Percentiles rank a stretch among this genome's conserved stretches.
Conservation (phyloP, 805 yeast genomes). For the Isabelozyma rhagii region DNA sequence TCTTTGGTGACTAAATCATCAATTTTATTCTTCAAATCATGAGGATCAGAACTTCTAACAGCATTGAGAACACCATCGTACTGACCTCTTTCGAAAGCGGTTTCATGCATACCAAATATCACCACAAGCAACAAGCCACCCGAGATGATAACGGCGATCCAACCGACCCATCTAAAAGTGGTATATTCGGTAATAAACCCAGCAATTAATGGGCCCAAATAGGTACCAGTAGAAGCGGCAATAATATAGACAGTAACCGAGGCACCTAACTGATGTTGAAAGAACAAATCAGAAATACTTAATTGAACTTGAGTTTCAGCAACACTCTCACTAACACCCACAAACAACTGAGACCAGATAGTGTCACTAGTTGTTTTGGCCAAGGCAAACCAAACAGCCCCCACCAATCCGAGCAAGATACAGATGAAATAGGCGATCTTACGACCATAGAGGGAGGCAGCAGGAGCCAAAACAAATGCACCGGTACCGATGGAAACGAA, state of each 20-base stretch:
- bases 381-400: slow-evolving; percentile 45
- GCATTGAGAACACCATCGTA: slow-evolving; percentile 10
- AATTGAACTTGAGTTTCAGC: slow-evolving; percentile 44
- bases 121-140: slow-evolving; percentile 38
- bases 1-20: background rate
- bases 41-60: background rate
- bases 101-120: slow-evolving; percentile 53
- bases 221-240: slow-evolving; percentile 53
- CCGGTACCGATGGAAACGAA: slow-evolving; percentile 44
- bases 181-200: slow-evolving; percentile 51
- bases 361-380: slow-evolving; percentile 34
- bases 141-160: slow-evolving; percentile 44
- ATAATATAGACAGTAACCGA: slow-evolving; percentile 51
- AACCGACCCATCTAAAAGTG: slow-evolving; percentile 55
- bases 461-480: slow-evolving; percentile 44
- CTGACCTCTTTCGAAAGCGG: slow-evolving; percentile 40
- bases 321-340: slow-evolving; percentile 38
- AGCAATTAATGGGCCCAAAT: slow-evolving; percentile 57
- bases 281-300: slow-evolving; percentile 34
- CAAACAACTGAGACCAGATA: slow-evolving; percentile 46
- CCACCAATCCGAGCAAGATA: slow-evolving; percentile 34
- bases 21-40: slow-evolving; percentile 2
- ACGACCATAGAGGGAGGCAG: slow-evolving; percentile 44
- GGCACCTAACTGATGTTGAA: slow-evolving; percentile 46
- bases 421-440: slow-evolving; percentile 42